Base-by-base conservation (phyloP, 1,284 basidiomycete genomes). In the Lentinus polychrous region DNA sequence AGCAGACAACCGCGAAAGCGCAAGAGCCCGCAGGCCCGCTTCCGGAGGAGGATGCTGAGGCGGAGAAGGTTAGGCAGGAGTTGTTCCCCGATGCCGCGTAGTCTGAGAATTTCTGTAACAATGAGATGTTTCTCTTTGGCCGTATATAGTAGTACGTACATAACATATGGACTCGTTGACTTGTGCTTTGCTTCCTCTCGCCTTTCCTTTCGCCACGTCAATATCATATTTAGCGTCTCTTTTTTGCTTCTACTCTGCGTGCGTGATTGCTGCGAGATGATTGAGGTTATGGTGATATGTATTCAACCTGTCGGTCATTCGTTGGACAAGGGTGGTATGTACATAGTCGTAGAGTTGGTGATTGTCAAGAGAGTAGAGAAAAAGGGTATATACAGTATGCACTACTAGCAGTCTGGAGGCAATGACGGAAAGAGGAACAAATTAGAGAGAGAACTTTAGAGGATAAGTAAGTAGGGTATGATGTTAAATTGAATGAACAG, bases 21-120 rank as follows among this genome's bases (percentile, higher is more conserved):
- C 27, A 5, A 10, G 27, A 27, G 27, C 27, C 27, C 4, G 27
- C 45, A 34, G 46, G 55, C 1, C 51, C 50, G 7, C 32, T 49
- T 8, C 50, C 51, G 17, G 59, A 65, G 46, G 63, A 57, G 12
- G 64, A 64, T 22, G 61, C 59, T 0, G 66, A 68, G 54, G 66
- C 62, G 38, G 65, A 66, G 12, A 59, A 62, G 33, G 66, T 56
- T 11, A 53, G 65, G 24, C 57, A 57, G 18, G 66, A 60, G 51
- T 53, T 69, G 33, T 69, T 63, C 53, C 50, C 49, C 12, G 52
- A 53, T 23, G 49, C 42, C 17, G 22, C 18, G 33, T 35, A 15
- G 8, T 3, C 20, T 24, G 14, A 12, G 18, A 15, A 37, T 37
- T 37, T 34, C n/a, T n/a, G 33, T 34, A 10, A 10, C 5, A 37